phyloP scores from a whole-genome alignment of 2,329 filamentous ascomycete species.

The Epichloe hybrida region DNA sequence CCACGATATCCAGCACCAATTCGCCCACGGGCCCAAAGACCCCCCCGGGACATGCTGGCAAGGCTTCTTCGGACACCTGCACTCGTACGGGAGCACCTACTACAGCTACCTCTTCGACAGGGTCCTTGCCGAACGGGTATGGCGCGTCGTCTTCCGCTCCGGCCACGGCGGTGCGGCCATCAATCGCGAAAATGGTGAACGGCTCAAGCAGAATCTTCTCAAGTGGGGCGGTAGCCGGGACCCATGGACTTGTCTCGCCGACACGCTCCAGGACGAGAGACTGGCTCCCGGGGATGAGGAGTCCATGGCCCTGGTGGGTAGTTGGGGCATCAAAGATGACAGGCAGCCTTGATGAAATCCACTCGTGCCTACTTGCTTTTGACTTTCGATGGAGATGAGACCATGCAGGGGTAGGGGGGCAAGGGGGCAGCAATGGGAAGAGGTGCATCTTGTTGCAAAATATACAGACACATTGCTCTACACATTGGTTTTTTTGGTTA shows the following conservation, averaged over 20 bases:
- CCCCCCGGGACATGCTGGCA: conserved; percentile 74
- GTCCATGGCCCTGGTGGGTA: conserved; percentile 84
- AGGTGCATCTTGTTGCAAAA: too few relatives aligned
- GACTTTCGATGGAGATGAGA: too few relatives aligned
- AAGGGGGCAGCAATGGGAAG: too few relatives aligned
- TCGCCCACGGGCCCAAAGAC: conserved; percentile 56
- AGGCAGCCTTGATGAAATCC: neutral
- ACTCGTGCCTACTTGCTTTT: too few relatives aligned
- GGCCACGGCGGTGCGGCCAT: conserved; percentile 51
- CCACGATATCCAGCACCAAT: conserved; percentile 55
- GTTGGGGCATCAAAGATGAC: conserved; percentile 54
- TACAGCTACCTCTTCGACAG: conserved; percentile 96
- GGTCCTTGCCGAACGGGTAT: conserved; percentile 84
- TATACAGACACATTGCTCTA: too few relatives aligned
- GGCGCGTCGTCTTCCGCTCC: conserved; percentile 70
- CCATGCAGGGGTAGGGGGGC: too few relatives aligned
- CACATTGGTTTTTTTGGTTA: too few relatives aligned
- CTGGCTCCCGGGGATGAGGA: conserved; percentile 65
- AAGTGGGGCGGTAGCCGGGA: conserved; percentile 81
- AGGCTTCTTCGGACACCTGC: conserved; percentile 91
- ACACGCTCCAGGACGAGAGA: conserved; percentile 54
- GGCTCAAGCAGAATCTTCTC: conserved; percentile 72
- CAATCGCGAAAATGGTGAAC: conserved; percentile 62
- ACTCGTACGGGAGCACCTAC: conserved; percentile 91
- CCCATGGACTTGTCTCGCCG: conserved; percentile 78